Conservation (phyloP, 2,329 filamentous ascomycete species). For the Ustulina deusta region DNA sequence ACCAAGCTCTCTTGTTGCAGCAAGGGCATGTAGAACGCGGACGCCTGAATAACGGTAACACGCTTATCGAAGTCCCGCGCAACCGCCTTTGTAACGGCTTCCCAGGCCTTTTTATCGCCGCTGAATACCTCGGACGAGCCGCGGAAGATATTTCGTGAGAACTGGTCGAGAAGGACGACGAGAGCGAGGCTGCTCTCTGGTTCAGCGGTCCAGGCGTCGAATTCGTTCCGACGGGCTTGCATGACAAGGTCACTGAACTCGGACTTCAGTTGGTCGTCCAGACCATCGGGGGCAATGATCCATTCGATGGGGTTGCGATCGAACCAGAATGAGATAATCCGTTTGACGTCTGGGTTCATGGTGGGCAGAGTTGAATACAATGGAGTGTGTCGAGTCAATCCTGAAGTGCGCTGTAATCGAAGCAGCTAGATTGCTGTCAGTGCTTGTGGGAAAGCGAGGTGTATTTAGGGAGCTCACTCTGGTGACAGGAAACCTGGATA, state of each 20-base stretch:
- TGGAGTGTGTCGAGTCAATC: no score
- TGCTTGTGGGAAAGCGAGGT: no score
- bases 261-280: constrained; percentile 20
- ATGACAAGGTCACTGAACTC: constrained; percentile 14
- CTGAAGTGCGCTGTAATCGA: no score
- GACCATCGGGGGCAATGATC: constrained; percentile 32
- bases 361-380: no score
- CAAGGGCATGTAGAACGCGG: constrained; percentile 37
- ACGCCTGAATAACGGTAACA: constrained; percentile 29
- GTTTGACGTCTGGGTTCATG: constrained; percentile 30
- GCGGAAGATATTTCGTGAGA: constrained; percentile 38
- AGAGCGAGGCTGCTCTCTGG: constrained; percentile 33
- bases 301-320: constrained; percentile 38
- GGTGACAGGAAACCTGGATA: no score
- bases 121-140: constrained; percentile 25
- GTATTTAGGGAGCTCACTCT: no score
- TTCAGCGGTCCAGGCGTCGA: constrained; percentile 21
- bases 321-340: constrained; percentile 39
- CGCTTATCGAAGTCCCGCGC: constrained; percentile 33
- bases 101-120: constrained; percentile 24
- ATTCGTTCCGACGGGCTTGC: background rate
- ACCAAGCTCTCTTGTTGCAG: constrained; percentile 29
- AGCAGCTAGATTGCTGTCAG: no score
- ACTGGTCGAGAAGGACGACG: constrained; percentile 37
- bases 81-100: constrained; percentile 17